Evolutionary conservation across 2,329 filamentous ascomycete genomes (phyloP).

Genomic region (Sporothrix euskadiensis): DNA sequence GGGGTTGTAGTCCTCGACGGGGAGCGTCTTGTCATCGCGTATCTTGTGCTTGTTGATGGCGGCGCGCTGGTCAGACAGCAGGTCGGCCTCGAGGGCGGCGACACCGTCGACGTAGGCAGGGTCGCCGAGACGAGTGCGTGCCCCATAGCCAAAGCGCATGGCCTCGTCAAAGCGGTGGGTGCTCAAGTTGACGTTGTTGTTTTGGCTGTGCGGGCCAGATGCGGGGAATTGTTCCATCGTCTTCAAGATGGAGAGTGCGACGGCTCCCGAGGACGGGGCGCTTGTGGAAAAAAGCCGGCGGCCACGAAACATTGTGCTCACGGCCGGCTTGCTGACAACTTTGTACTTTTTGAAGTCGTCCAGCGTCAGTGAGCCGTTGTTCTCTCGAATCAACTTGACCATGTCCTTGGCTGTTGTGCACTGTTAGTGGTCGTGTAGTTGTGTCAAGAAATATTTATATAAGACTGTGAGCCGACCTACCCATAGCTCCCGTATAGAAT

Average conservation of each 20-base stretch:
- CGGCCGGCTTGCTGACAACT: slow-evolving; percentile 59
- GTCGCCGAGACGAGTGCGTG: slow-evolving; percentile 78
- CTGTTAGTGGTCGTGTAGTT: slow-evolving; percentile 16
- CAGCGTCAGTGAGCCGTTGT: slow-evolving; percentile 83
- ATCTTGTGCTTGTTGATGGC: slow-evolving; percentile 65
- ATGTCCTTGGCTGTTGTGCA: slow-evolving; percentile 64
- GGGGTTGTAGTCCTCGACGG: slow-evolving; percentile 74
- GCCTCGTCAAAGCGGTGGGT: slow-evolving; percentile 85
- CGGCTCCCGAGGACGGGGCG: slow-evolving; percentile 75
- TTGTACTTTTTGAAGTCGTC: slow-evolving; percentile 74
- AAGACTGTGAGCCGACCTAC: slow-evolving; percentile 33
- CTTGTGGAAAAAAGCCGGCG: slow-evolving; percentile 69
- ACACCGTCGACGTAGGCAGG: slow-evolving; percentile 70
- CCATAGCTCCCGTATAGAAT: slow-evolving; percentile 44
- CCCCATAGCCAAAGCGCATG: slow-evolving; percentile 83
- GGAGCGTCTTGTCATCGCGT: slow-evolving; percentile 68
- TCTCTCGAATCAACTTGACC: slow-evolving; percentile 64
- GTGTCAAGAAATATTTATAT: too few species aligned
- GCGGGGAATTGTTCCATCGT: slow-evolving; percentile 77
- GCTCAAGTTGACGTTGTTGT: slow-evolving; percentile 59
- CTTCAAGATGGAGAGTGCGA: slow-evolving; percentile 76
- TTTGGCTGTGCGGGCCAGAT: slow-evolving; percentile 40
- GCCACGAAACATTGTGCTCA: slow-evolving; percentile 66
- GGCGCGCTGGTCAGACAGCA: slow-evolving; percentile 65
- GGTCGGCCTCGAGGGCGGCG: slow-evolving; percentile 61